Conservation (phyloP, 202 grass and related monocot genomes). For the Schoenoplectus tabernaemontani region DNA sequence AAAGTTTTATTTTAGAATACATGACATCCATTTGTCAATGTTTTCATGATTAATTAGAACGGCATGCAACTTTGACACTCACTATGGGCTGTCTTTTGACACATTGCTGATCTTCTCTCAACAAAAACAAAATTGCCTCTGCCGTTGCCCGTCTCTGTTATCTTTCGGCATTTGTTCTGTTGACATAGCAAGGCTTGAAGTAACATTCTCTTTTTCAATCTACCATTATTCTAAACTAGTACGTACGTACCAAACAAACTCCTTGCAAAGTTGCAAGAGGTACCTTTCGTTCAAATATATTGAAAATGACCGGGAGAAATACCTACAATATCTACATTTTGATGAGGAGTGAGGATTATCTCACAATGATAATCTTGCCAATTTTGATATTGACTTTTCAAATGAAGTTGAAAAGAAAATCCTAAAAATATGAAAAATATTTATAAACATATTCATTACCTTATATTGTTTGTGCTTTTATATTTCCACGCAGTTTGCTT, state of each 20-base stretch:
- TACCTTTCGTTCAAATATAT: neutral
- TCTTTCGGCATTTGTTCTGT: neutral
- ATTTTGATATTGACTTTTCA: neutral
- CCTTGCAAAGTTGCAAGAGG: neutral
- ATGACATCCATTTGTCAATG: neutral
- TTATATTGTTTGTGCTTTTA: neutral
- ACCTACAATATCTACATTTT: neutral
- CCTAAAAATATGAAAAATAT: neutral
- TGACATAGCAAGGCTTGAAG: neutral
- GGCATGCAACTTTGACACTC: neutral
- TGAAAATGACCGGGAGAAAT: neutral
- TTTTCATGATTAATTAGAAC: neutral
- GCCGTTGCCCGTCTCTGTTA: neutral
- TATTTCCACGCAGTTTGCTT: too few relatives aligned
- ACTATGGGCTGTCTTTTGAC: neutral
- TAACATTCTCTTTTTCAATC: neutral
- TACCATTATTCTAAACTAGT: neutral
- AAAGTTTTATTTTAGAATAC: too few relatives aligned
- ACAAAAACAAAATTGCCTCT: neutral
- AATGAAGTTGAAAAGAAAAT: too few relatives aligned
- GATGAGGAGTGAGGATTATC: too few relatives aligned
- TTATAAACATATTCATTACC: neutral
- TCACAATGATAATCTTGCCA: neutral
- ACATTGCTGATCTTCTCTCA: neutral
- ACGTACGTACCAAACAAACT: neutral